Evolutionary conservation across 805 yeast genomes (phyloP).

Genomic region (Naumovozyma dairenensis): DNA sequence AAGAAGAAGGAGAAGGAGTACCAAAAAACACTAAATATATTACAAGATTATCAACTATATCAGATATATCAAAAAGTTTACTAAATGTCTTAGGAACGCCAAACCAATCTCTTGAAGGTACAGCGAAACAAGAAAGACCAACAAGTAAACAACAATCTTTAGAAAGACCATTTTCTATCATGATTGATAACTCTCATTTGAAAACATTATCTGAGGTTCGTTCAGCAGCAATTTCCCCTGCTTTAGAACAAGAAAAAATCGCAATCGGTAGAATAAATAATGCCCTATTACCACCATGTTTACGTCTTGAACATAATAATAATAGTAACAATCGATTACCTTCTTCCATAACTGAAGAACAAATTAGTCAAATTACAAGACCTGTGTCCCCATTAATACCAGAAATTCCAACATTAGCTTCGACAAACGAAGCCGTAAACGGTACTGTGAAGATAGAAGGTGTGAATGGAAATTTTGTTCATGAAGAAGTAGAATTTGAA

Average conservation of each 20-base stretch:
- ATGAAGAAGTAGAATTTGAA: slow-evolving; percentile 12
- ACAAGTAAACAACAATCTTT: background rate
- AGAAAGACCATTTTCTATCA: slow-evolving; percentile 4
- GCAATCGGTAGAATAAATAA: slow-evolving; percentile 26
- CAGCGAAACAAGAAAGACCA: background rate
- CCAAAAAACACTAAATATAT: slow-evolving; percentile 11
- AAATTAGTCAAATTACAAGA: background rate
- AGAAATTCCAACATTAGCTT: background rate
- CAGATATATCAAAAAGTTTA: slow-evolving; percentile 22
- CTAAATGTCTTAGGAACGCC: slow-evolving; percentile 8
- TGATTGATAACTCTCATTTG: background rate
- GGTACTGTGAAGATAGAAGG: background rate
- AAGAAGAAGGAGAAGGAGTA: too few relatives aligned
- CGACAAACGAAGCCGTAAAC: background rate
- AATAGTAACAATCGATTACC: background rate
- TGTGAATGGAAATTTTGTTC: slow-evolving; percentile 1
- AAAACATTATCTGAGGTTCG: background rate
- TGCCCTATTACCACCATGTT: slow-evolving; percentile 24
- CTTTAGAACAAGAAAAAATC: slow-evolving; percentile 18
- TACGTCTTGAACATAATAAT: slow-evolving; percentile 4
- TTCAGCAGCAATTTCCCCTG: slow-evolving; percentile 5
- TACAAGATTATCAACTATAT: slow-evolving; percentile 25
- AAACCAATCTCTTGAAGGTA: background rate
- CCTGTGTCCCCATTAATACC: slow-evolving; percentile 4
- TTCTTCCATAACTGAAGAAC: background rate